Conservation (phyloP, 768 basidiomycete species). For the Suillus americanus region DNA sequence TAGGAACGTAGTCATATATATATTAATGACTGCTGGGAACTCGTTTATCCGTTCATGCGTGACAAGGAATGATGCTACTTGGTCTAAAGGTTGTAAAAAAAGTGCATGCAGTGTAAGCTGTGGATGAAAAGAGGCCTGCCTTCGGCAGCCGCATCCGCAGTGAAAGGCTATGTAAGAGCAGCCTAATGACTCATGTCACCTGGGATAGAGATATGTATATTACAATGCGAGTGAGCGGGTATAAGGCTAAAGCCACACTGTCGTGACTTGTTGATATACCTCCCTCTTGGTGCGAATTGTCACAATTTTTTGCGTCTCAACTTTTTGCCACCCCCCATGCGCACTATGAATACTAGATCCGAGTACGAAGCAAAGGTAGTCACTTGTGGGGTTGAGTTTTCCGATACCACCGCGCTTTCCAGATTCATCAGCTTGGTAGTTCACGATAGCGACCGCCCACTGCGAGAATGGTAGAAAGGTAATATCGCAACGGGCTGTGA, state of each 20-base stretch:
- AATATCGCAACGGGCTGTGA: constrained; percentile 16
- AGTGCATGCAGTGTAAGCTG: background rate
- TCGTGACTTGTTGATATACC: constrained; percentile 10
- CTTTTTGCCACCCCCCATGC: constrained; percentile 22
- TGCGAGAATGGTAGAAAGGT: constrained; percentile 21
- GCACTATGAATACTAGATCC: constrained; percentile 22
- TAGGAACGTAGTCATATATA: background rate
- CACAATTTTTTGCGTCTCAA: constrained; percentile 16
- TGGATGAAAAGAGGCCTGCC: background rate
- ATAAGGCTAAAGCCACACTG: constrained; percentile 18
- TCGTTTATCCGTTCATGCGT: background rate
- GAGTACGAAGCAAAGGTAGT: constrained; percentile 22
- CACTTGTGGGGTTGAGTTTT: constrained; percentile 14
- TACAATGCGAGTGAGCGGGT: background rate
- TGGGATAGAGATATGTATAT: background rate
- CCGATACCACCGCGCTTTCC: constrained; percentile 12
- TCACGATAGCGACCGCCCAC: constrained; percentile 26
- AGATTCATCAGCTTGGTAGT: constrained; percentile 20
- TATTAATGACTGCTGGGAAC: background rate
- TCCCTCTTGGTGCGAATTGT: constrained; percentile 20
- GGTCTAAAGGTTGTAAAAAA: background rate
- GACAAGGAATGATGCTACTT: background rate
- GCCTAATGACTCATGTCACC: background rate
- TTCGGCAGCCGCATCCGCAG: background rate
- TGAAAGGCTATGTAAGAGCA: background rate